Evolutionary conservation across 371 early-diverging fungal genomes (phyloP), one percentile per base, ranked within the genome.

Genomic region (Mycotypha africana): DNA sequence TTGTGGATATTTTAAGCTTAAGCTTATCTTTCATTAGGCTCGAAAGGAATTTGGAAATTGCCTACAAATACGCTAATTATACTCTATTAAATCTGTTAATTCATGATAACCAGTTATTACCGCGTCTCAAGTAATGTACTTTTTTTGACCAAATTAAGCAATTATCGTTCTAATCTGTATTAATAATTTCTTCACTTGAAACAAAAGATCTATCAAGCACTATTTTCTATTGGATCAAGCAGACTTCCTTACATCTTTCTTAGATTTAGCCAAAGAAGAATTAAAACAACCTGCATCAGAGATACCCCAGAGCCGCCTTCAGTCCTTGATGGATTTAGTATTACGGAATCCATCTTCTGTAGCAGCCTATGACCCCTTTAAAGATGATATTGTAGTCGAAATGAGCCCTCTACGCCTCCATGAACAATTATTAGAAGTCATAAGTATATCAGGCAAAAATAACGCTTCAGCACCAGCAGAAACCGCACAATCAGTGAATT

Each of bases 161-260:
- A 20, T 17, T 14, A n/a, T 19, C 20, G 4, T 46, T 19, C n/a
- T 9, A 28, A 28, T 8, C 11, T 28, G 28, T 8, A 0, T 19
- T 30, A n/a, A 11, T 15, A 23, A 5, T 42, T 16, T 45, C 36
- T 38, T 4, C 17, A 42, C 3, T 22, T 14, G 7, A 8, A 8
- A 11, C 14, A n/a, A 9, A 53, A 89, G 91, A 23, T 93, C 94
- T 2, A 62, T 94, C 23, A 97, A 97, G 63, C 88, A 84, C 25
- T 95, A 91, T 63, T 87, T 94, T 47, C 77, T 97, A 40, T 74
- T 95, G 43, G 93, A 93, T 53, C 91, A 89, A 56, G 85, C 93
- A 3, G 98, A 96, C 56, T 97, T 88, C 53, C 59, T 97, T 35
- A 89, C 88, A 0, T 93, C 93, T 42, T 97, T 97, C 56, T 60